Base-by-base conservation (phyloP, 345 rosid species). In the Lepidium sativum region DNA sequence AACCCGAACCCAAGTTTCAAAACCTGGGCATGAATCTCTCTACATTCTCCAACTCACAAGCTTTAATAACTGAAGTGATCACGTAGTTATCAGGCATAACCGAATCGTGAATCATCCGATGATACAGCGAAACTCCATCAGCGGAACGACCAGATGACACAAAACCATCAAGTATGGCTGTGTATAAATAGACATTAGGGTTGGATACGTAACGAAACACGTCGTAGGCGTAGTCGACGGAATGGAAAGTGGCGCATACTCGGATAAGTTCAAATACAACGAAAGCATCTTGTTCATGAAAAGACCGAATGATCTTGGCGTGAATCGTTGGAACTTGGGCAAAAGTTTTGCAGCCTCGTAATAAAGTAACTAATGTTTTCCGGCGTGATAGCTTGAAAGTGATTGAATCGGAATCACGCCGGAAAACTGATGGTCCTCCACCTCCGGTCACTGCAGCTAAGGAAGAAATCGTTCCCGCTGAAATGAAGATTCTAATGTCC, bases 191-290 rank as follows among this genome's bases (percentile, higher is more conserved):
- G 0, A 84, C 82, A 25, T 84, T 84, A 27, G 83, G 92, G 35
- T 65, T 61, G 6, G 53, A 62, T 21, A 67, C 78, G 69, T 47
- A 54, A 2, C 69, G 67, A 54, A 86, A 86, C 61, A 82, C 74
- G 49, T 64, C 82, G 57, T 54, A 54, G 29, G 86, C 89, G 49
- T 84, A 82, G 51, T 73, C 58, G 13, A 81, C 16, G 39, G 84
- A 81, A 33, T 59, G 66, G 52, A 82, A 67, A 48, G 31, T 61
- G 23, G 82, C 79, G 61, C 75, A 78, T 18, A 81, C 60, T 14
- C 86, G 80, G 68, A 86, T 78, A n/a, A 84, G 81, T 71, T 84
- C 80, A 49, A 86, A 84, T 65, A 80, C 69, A 27, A 84, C 57
- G 60, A 82, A 80, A 23, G 84, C 84, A 42, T 86, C 79, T 31